phyloP scores from a whole-genome alignment of 2,329 filamentous ascomycete genomes.

The Ceratocystis alfenasii region DNA sequence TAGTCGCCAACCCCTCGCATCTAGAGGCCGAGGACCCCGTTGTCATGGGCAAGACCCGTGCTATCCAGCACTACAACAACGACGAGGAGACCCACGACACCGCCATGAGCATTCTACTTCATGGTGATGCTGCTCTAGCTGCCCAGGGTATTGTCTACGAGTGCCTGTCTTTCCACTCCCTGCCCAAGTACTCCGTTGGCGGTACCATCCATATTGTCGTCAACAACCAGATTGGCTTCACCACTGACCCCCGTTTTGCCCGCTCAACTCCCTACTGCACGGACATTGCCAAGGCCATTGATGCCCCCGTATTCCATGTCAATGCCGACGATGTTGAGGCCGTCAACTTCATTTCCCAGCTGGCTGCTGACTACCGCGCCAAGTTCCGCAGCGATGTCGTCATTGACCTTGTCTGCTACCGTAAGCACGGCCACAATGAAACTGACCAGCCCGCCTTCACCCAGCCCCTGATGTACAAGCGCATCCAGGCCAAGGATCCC shows the following conservation, averaged over 20 bases:
- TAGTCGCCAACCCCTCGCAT: conserved; percentile 97
- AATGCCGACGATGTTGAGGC: conserved; percentile 98
- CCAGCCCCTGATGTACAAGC: conserved; percentile 99
- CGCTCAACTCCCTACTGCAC: conserved; percentile 98
- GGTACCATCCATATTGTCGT: conserved; percentile 95
- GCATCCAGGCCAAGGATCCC: conserved; percentile 70
- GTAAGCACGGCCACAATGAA: conserved; percentile 98
- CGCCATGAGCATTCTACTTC: conserved; percentile 90
- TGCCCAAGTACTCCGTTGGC: conserved; percentile 92
- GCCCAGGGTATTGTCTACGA: conserved; percentile 97
- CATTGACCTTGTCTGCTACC: conserved; percentile 96
- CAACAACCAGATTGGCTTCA: conserved; percentile 99
- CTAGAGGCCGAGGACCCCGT: conserved; percentile 96
- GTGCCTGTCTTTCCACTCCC: conserved; percentile 91
- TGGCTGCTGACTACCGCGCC: conserved; percentile 94
- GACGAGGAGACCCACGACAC: conserved; percentile 80
- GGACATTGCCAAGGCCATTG: conserved; percentile 97
- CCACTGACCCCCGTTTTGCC: conserved; percentile 91
- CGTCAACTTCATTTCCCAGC: conserved; percentile 94
- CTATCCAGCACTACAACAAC: conserved; percentile 97
- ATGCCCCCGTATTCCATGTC: conserved; percentile 97
- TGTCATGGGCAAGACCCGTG: conserved; percentile 90
- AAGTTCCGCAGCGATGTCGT: conserved; percentile 98
- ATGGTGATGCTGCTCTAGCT: conserved; percentile 94
- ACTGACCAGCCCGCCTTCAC: conserved; percentile 99